These are phyloP conservation scores for Lentinula raphanica DNA, from an alignment of 768 basidiomycete genomes.

Conservation along the genomic window DNA sequence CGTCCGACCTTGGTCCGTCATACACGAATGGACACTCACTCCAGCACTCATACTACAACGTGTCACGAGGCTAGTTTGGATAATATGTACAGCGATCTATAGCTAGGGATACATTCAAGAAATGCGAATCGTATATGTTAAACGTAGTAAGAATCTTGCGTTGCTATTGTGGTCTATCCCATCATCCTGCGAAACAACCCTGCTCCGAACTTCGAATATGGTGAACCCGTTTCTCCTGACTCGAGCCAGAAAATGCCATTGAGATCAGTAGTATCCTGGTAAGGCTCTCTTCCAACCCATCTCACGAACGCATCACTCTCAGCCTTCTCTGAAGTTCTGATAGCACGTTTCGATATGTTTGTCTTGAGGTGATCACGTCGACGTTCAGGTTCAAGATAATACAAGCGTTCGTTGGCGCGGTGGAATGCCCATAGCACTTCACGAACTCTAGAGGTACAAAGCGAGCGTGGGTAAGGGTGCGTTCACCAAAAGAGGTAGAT, in stretches of 20 bases:
- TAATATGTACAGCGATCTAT: no score
- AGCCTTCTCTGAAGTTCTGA: slow-evolving; percentile 1
- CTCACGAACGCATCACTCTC: background rate
- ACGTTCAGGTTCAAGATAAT: background rate
- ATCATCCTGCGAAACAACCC: no score
- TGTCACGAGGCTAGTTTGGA: no score
- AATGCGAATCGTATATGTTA: no score
- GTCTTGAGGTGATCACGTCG: background rate
- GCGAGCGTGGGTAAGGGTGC: background rate
- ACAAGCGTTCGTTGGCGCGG: background rate
- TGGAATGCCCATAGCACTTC: slow-evolving; percentile 4
- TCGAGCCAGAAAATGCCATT: background rate
- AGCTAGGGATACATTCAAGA: no score
- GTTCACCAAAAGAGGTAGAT: background rate
- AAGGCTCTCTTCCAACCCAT: slow-evolving; percentile 1
- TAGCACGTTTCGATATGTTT: background rate
- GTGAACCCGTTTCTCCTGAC: no score
- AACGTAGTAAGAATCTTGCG: no score
- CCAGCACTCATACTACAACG: no score
- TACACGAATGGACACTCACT: no score
- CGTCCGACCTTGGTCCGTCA: no score
- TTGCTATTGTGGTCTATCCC: no score
- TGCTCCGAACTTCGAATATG: no score
- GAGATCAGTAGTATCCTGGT: background rate
- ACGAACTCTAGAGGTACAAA: background rate